phyloP scores from a whole-genome alignment of 75 land plant genomes.

The Ceratopteris richardii region DNA sequence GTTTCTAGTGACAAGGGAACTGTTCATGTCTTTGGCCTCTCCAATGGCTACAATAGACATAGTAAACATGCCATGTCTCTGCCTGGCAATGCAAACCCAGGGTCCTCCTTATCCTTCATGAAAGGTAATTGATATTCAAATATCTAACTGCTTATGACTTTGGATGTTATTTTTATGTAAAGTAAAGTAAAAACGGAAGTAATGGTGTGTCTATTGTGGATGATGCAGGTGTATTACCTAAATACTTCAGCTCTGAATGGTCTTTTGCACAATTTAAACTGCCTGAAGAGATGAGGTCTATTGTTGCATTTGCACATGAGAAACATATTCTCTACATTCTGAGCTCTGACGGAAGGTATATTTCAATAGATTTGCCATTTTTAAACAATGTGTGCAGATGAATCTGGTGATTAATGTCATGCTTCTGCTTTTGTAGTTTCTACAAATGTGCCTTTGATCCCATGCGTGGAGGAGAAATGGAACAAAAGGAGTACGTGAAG shows the following conservation, averaged over 20 bases:
- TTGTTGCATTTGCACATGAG: constrained; percentile 80
- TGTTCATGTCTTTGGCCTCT: constrained; percentile 71
- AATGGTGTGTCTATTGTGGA: too few relatives aligned
- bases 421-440: constrained; percentile 34
- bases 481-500: constrained; percentile 38
- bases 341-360: constrained; percentile 81
- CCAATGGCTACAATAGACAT: constrained; percentile 1
- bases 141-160: too few relatives aligned
- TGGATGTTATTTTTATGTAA: too few relatives aligned
- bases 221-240: constrained; percentile 72
- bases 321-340: constrained; percentile 64
- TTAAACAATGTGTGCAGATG: too few relatives aligned
- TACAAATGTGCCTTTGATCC: constrained; percentile 76
- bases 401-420: too few relatives aligned
- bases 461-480: constrained; percentile 63
- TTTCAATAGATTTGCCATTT: too few relatives aligned
- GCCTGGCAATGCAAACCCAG: constrained; percentile 39
- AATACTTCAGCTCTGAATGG: constrained; percentile 91
- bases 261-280: constrained; percentile 87
- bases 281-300: constrained; percentile 47
- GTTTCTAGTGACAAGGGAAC: constrained; percentile 96
- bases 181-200: too few relatives aligned
- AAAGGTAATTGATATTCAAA: constrained; percentile 50
- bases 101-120: constrained; percentile 81
- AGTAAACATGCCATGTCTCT: neutral